Base-by-base conservation (phyloP, 2,329 filamentous ascomycete genomes). In the Hymenoscyphus fraxineus region DNA sequence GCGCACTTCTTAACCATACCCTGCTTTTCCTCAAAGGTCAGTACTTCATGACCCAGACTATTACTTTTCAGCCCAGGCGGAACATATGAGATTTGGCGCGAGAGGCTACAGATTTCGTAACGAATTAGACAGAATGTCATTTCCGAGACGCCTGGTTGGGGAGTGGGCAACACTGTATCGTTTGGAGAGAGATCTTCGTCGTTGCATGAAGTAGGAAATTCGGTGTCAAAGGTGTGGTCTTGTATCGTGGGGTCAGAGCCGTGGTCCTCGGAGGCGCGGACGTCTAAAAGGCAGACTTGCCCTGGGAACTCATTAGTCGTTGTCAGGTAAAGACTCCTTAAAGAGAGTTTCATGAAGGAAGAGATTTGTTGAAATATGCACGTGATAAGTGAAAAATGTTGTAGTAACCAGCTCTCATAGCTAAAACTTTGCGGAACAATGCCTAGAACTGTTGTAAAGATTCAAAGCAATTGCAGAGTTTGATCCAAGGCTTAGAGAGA, bases 181-280 rank as follows among this genome's bases (percentile, higher is more conserved):
- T 74, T 69, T 0, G 78, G 77, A 7, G 75, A 69, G 5, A 84
- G 75, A 61, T 84, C 82, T 2, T 72, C 72, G 51, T 83, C 80
- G 65, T 84, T 80, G 55, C 83, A 76, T 56, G 83, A 83, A 5
- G 78, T 67, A 1, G 82, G 82, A 9, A 80, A 70, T 62, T 77
- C 80, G 0, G 87, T 88, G 70, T 90, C 87, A 69, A 85, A 89
- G 12, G 81, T 81, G 13, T 82, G 80, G 59, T 84, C 80, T 1
- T 80, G 74, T 54, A 89, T 86, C 0, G 82, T 84, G 2, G 85
- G 82, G 65, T 88, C 85, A 27, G 83, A 84, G 0, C 85, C 86
- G 70, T 88, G 85, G 64, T 88, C 84, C 70, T 89, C 86, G 0
- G 84, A 83, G 1, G 85, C 80, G 65, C 86, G 78, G 2, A 81